A percentile compares a stretch with the other conserved stretches of the same genome.
Evolutionary conservation across 306 rosid genomes (phyloP).

Genomic region (Quercus agrifolia): DNA sequence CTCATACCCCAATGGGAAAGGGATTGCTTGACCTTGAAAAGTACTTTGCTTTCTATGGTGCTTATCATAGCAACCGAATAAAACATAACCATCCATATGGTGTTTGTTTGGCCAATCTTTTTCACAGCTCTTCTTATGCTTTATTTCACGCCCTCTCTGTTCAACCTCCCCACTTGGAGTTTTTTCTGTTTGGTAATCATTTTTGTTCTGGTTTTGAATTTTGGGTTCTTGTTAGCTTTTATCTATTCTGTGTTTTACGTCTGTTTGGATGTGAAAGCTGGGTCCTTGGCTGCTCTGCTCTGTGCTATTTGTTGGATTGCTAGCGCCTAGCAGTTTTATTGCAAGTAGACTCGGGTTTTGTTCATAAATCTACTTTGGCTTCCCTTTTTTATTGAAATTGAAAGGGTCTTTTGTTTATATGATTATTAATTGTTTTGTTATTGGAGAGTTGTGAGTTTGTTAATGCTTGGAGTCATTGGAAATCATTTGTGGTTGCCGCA

Average conservation of each 20-base stretch:
- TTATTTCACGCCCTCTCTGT: slow-evolving; percentile 58
- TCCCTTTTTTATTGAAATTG: background rate
- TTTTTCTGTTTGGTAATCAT: slow-evolving; percentile 35
- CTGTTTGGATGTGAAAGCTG: slow-evolving; percentile 64
- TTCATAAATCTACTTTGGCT: background rate
- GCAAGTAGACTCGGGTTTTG: slow-evolving; percentile 47
- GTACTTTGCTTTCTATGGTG: slow-evolving; percentile 73
- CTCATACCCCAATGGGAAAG: slow-evolving; percentile 36
- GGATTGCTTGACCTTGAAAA: slow-evolving; percentile 72
- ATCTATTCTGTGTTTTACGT: slow-evolving; percentile 49
- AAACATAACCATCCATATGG: slow-evolving; percentile 56
- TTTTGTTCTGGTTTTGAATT: slow-evolving; percentile 50
- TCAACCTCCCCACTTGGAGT: slow-evolving; percentile 34
- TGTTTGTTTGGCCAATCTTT: slow-evolving; percentile 81
- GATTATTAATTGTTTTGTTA: too few species aligned
- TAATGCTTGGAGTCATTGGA: background rate
- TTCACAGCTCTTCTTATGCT: slow-evolving; percentile 63
- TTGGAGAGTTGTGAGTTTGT: too few species aligned
- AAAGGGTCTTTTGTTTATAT: background rate
- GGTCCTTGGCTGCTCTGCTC: slow-evolving; percentile 69
- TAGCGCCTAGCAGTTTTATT: slow-evolving; percentile 37
- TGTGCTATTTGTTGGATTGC: slow-evolving; percentile 63
- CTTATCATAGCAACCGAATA: slow-evolving; percentile 65
- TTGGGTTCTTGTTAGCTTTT: slow-evolving; percentile 52
- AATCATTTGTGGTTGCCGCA: background rate